A percentile compares a stretch with the other conserved stretches of the same genome.
Evolutionary conservation across 257 asterid genomes (phyloP).

Genomic region (Nicotiana obtusifolia): DNA sequence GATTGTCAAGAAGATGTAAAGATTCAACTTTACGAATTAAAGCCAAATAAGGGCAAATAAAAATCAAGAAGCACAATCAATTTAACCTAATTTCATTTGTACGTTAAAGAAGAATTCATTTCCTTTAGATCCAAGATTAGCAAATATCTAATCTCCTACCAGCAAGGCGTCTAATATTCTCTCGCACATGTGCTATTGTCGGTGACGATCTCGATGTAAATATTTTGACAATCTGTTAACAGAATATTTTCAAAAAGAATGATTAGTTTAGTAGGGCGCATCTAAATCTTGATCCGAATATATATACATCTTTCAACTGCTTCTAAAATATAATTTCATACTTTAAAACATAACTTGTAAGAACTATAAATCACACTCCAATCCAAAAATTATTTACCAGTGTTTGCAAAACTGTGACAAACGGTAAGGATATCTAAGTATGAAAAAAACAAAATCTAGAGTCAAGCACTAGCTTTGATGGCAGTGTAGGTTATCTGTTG

Average conservation of each 20-base stretch:
- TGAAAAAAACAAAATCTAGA: neutral
- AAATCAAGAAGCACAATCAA: neutral
- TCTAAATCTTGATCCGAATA: neutral
- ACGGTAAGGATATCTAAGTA: too few species aligned
- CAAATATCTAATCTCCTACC: neutral
- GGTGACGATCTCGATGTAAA: neutral
- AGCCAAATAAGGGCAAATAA: too few species aligned
- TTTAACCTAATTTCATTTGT: too few species aligned
- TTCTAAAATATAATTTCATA: neutral
- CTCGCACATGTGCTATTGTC: neutral
- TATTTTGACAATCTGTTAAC: neutral
- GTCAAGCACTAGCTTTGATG: too few species aligned
- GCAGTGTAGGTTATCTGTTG: too few species aligned
- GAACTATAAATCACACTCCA: neutral
- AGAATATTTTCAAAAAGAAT: too few species aligned
- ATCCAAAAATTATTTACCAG: too few species aligned
- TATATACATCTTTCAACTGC: neutral
- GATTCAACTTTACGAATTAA: neutral
- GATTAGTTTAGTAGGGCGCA: too few species aligned
- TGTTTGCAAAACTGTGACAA: too few species aligned
- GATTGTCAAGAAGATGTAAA: neutral
- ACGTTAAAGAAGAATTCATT: too few species aligned
- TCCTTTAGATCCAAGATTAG: neutral
- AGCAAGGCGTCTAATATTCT: neutral
- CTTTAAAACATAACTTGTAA: neutral